A percentile compares a stretch with the other conserved stretches of the same genome.
phyloP scores from a whole-genome alignment of 768 basidiomycete genomes.

The Sporobolomyces roseus region DNA sequence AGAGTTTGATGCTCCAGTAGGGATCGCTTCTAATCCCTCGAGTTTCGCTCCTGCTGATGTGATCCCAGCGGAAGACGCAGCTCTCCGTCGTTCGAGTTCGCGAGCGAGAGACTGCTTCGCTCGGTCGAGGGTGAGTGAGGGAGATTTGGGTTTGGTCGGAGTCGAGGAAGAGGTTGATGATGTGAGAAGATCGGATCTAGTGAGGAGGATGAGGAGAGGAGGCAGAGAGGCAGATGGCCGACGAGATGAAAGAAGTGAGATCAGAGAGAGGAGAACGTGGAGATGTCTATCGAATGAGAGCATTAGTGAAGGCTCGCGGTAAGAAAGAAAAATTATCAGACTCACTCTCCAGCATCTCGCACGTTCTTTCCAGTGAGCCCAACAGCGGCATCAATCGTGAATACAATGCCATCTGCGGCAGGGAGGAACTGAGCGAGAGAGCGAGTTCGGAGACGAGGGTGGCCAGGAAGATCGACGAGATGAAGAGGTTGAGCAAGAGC shows the following conservation, averaged over 20 bases:
- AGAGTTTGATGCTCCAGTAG: neutral
- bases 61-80: neutral
- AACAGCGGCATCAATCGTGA: conserved; percentile 29
- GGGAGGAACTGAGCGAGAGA: conserved; percentile 43
- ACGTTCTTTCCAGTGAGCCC: conserved; percentile 35
- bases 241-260: conserved; percentile 20
- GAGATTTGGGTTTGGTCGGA: conserved; percentile 24
- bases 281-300: conserved; percentile 21
- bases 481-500: conserved; percentile 29
- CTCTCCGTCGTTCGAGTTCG: conserved; percentile 37
- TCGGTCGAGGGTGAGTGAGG: conserved; percentile 33
- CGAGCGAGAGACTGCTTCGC: conserved; percentile 36
- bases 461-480: conserved; percentile 44
- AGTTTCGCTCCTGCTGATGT: conserved; percentile 16
- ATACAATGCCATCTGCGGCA: conserved; percentile 40
- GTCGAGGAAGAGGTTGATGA: conserved; percentile 6
- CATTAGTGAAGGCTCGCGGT: neutral
- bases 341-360: conserved; percentile 38
- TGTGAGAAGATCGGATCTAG: conserved; percentile 32
- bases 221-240: conserved; percentile 6
- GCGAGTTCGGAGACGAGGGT: conserved; percentile 43
- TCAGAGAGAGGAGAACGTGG: conserved; percentile 37
- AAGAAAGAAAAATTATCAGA: neutral
- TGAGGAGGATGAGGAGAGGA: conserved; percentile 38
- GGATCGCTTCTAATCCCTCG: conserved; percentile 38